Conservation (phyloP, 2,329 filamentous ascomycete genomes). For the Arthrobotrys entomopaga region DNA sequence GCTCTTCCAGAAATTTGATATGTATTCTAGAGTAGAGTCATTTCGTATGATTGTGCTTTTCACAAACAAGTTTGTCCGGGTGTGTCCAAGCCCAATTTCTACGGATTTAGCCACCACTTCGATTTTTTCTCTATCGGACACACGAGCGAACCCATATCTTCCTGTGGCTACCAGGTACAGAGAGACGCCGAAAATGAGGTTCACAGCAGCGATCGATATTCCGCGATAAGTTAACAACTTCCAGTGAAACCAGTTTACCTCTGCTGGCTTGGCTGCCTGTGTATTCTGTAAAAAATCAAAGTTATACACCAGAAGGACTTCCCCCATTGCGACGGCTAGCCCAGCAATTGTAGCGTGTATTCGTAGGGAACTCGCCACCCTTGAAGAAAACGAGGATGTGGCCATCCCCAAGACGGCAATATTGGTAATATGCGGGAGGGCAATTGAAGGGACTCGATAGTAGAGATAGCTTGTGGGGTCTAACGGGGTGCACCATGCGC, state of each 20-base stretch:
- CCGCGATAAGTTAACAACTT: slow-evolving; percentile 72
- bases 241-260: slow-evolving; percentile 80
- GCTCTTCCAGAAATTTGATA: slow-evolving; percentile 35
- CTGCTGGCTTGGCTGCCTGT: slow-evolving; percentile 71
- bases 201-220: slow-evolving; percentile 72
- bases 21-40: slow-evolving; percentile 10
- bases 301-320: slow-evolving; percentile 76
- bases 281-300: slow-evolving; percentile 61
- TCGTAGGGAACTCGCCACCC: slow-evolving; percentile 75
- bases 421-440: slow-evolving; percentile 83
- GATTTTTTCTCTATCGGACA: slow-evolving; percentile 70
- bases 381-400: slow-evolving; percentile 74
- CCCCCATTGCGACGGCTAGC: slow-evolving; percentile 69
- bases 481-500: slow-evolving; percentile 82
- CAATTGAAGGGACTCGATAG: slow-evolving; percentile 79
- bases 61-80: slow-evolving; percentile 36
- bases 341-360: slow-evolving; percentile 73
- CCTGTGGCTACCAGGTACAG: slow-evolving; percentile 79
- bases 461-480: slow-evolving; percentile 77
- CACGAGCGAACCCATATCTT: slow-evolving; percentile 77
- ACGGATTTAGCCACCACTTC: slow-evolving; percentile 64
- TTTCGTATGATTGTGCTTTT: slow-evolving; percentile 39
- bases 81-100: slow-evolving; percentile 27
- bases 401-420: slow-evolving; percentile 76
- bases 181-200: slow-evolving; percentile 71